Conservation (phyloP, 306 rosid genomes). For the Begonia masoniana region DNA sequence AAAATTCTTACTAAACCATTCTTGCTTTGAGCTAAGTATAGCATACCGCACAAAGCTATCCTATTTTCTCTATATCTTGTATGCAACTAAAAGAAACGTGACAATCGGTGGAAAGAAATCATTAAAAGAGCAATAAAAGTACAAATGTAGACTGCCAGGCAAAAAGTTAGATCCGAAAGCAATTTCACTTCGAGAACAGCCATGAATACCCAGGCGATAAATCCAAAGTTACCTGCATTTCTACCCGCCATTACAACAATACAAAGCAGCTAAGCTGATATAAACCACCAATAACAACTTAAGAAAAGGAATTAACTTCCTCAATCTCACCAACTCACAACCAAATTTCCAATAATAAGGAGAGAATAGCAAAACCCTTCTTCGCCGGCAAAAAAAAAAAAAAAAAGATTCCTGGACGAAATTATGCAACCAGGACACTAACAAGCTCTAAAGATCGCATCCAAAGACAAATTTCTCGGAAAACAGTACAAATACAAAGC, state of each 20-base stretch:
- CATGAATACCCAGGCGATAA: neutral
- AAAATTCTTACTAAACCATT: too few relatives aligned
- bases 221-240: neutral
- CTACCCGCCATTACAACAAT: neutral
- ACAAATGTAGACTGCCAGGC: neutral
- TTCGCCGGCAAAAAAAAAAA: neutral
- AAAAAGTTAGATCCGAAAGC: neutral
- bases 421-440: neutral
- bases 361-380: neutral
- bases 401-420: neutral
- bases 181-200: neutral
- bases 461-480: neutral
- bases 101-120: too few relatives aligned
- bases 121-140: neutral
- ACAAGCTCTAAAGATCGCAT: conserved; percentile 5
- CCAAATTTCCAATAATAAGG: neutral
- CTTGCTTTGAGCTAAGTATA: too few relatives aligned
- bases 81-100: too few relatives aligned
- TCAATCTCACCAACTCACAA: neutral
- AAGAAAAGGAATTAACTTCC: neutral
- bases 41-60: too few relatives aligned
- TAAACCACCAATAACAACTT: neutral
- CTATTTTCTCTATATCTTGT: too few relatives aligned
- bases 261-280: neutral
- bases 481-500: neutral